Conservation (phyloP, 2,329 filamentous ascomycete species). For the Penicillium polonicum region DNA sequence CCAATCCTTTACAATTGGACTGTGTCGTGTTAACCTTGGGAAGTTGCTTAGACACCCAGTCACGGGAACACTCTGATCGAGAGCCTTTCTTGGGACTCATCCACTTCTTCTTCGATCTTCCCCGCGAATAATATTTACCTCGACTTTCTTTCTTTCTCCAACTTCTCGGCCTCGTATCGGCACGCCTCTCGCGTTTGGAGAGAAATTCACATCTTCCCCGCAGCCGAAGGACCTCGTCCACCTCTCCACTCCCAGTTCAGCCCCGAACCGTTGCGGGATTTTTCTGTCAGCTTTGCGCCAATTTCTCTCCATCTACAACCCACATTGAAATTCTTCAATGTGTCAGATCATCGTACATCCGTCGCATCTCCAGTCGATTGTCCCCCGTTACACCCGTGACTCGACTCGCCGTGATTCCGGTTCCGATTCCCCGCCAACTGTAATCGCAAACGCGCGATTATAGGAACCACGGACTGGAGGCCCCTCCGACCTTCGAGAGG, state of each 20-base stretch:
- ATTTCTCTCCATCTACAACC: not conserved
- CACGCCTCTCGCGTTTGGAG: not conserved
- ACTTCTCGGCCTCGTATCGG: not conserved
- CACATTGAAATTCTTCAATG: slow-evolving; percentile 22
- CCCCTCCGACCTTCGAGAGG: not conserved
- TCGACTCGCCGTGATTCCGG: slow-evolving; percentile 12
- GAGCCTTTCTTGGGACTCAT: slow-evolving; percentile 4
- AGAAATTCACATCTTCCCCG: slow-evolving; percentile 22
- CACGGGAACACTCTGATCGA: slow-evolving; percentile 27
- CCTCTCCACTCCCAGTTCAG: slow-evolving; percentile 27
- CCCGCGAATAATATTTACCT: slow-evolving; percentile 6
- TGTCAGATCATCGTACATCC: slow-evolving; percentile 16
- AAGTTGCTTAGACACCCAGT: slow-evolving; percentile 19
- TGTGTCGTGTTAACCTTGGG: slow-evolving; percentile 14
- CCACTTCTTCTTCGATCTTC: slow-evolving; percentile 10
- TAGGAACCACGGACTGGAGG: slow-evolving; percentile 10
- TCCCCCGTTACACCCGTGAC: slow-evolving; percentile 24
- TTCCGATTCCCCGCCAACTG: slow-evolving; percentile 19
- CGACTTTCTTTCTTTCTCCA: not conserved
- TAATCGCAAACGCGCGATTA: slow-evolving; percentile 25
- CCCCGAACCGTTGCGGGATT: slow-evolving; percentile 27
- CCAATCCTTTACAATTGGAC: slow-evolving; percentile 17
- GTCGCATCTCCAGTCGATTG: slow-evolving; percentile 22
- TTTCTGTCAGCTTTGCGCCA: slow-evolving; percentile 20
- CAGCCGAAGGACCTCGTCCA: slow-evolving; percentile 20